These are phyloP conservation scores for Penicillium sp. DNA, from an alignment of 2,329 filamentous ascomycete genomes.

Conservation along the genomic window DNA sequence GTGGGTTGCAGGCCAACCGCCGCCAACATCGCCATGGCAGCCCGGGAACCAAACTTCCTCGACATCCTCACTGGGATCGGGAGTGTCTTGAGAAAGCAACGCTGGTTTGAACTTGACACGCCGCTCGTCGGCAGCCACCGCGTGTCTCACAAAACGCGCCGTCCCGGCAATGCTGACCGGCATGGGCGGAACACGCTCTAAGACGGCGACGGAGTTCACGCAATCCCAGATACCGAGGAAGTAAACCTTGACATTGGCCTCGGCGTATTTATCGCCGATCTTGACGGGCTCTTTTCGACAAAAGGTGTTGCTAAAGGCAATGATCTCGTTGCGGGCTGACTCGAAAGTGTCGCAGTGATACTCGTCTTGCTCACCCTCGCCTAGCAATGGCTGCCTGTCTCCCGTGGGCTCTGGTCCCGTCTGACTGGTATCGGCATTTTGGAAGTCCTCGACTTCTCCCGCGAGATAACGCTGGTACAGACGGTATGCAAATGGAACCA, in stretches of 20 bases:
- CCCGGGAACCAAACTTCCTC: not conserved
- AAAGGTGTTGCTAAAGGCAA: not conserved
- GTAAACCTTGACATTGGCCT: not conserved
- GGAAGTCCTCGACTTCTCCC: not conserved
- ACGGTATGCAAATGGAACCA: not conserved
- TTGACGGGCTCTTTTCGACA: not conserved
- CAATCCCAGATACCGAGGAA: slow-evolving; percentile 1
- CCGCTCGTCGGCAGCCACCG: not conserved
- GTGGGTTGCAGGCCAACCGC: not conserved
- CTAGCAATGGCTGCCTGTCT: not conserved
- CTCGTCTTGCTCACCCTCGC: not conserved
- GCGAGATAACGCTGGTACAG: not conserved
- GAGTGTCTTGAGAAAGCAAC: not conserved
- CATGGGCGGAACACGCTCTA: not conserved
- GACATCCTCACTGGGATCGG: not conserved
- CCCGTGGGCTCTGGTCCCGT: not conserved
- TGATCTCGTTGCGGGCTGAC: not conserved
- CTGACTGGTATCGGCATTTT: not conserved
- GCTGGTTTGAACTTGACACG: not conserved
- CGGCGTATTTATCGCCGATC: not conserved
- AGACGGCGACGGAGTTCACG: not conserved
- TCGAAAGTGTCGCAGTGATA: not conserved
- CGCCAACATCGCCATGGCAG: not conserved
- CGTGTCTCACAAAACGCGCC: not conserved
- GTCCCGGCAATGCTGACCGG: not conserved